Base-by-base conservation (phyloP, 768 basidiomycete genomes). In the Leccinum truebloodii region DNA sequence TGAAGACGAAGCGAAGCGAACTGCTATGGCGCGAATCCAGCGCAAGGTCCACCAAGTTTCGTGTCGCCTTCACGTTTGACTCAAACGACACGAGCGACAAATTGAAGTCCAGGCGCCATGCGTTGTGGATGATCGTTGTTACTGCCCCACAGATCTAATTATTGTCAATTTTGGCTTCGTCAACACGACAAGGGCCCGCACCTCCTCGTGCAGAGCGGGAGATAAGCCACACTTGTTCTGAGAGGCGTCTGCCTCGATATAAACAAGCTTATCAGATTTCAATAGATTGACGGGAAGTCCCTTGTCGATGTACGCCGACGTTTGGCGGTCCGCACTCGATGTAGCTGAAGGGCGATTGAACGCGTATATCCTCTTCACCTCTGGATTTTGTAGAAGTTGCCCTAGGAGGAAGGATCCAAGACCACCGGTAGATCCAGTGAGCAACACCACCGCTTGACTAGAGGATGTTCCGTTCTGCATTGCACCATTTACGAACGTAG, bases 361-460 rank as follows among this genome's bases (percentile, higher is more conserved):
- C 0, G 72, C 68, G 53, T 77, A 78, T 7, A 79, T 65, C 26
- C 59, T 66, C 32, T 66, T 58, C 1, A 76, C 70, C 1, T 24
- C 35, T 1, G 61, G 46, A 5, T 69, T 62, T 18, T 64, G 46
- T 30, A 77, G 60, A 13, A 79, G 67, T 3, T 57, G 58, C 0
- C 70, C 67, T 32, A 80, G 65, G 13, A 78, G 54, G 53, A 76
- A 73, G 2, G 77, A 74, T 18, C 80, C 79, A 1, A 81, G 70
- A 12, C 73, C 74, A 9, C 79, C 80, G 7, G 80, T 81, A 1
- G 79, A 76, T 14, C 80, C 79, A 5, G 80, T 81, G 35, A 81
- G 61, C 1, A 66, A 52, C 1, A 55, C 58, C 1, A 46, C 51
- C 16, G 24, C 34, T 16, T 34, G 18, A 6, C 8, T 1, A 28